Evolutionary conservation across 2,329 filamentous ascomycete genomes (phyloP).

Genomic region (Microsporum canis): DNA sequence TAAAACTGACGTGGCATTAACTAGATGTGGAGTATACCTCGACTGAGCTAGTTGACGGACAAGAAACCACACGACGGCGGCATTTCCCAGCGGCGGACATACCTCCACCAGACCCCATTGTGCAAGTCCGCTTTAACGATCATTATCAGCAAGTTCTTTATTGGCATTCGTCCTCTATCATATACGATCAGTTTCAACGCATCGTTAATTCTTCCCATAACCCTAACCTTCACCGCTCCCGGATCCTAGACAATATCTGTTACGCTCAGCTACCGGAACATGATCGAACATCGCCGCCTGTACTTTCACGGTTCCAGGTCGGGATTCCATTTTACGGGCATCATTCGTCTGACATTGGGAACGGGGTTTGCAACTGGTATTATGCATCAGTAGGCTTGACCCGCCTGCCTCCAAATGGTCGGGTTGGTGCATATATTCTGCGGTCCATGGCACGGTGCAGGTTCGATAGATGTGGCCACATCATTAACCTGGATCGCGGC

Average conservation of each 20-base stretch:
- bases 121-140: slow-evolving; percentile 26
- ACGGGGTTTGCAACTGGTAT: not conserved
- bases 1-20: not conserved
- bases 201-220: slow-evolving; percentile 9
- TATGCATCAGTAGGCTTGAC: not conserved
- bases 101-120: not conserved
- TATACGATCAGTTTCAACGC: slow-evolving; percentile 28
- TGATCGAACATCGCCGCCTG: not conserved
- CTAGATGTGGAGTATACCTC: not conserved
- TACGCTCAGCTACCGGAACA: not conserved
- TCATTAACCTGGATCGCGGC: slow-evolving; percentile 30
- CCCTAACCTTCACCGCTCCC: slow-evolving; percentile 13
- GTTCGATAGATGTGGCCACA: slow-evolving; percentile 23
- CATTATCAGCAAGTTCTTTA: slow-evolving; percentile 27
- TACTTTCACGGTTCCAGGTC: not conserved
- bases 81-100: not conserved
- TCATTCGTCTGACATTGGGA: not conserved
- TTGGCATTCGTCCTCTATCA: slow-evolving; percentile 22
- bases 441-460: slow-evolving; percentile 24
- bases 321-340: not conserved
- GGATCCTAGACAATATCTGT: slow-evolving; percentile 10
- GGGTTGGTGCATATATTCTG: slow-evolving; percentile 21
- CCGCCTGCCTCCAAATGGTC: not conserved
- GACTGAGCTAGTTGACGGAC: not conserved
- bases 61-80: not conserved